Conservation (phyloP, 805 yeast species). For the Suhomyces sp. region DNA sequence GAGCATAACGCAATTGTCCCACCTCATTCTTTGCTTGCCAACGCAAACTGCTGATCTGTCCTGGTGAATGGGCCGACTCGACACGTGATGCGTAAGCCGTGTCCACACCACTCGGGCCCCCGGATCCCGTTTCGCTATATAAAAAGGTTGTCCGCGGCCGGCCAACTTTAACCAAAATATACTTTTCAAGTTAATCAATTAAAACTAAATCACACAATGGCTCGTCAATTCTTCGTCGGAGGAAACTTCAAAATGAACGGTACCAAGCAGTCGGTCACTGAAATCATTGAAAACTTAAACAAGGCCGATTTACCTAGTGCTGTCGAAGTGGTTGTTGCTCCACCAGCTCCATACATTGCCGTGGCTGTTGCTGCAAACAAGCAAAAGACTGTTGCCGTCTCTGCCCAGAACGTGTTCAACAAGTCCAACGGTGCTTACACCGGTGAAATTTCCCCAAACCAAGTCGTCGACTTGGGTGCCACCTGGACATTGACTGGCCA, state of each 20-base stretch:
- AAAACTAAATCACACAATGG: slow-evolving; percentile 39
- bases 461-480: slow-evolving; percentile 87
- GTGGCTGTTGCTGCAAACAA: slow-evolving; percentile 67
- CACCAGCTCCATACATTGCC: slow-evolving; percentile 90
- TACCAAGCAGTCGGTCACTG: slow-evolving; percentile 76
- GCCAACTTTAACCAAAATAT: neutral
- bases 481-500: slow-evolving; percentile 96
- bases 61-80: neutral
- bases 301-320: slow-evolving; percentile 66
- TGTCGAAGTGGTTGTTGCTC: slow-evolving; percentile 93
- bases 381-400: slow-evolving; percentile 70
- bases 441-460: slow-evolving; percentile 90
- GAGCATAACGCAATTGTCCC: too few species aligned
- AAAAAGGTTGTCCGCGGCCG: slow-evolving; percentile 1
- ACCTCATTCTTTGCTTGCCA: neutral
- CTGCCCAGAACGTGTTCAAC: slow-evolving; percentile 88
- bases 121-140: slow-evolving; percentile 1
- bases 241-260: slow-evolving; percentile 99
- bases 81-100: neutral
- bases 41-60: neutral
- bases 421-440: slow-evolving; percentile 96
- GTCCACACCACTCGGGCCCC: slow-evolving; percentile 1
- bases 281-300: slow-evolving; percentile 83
- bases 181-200: slow-evolving; percentile 2
- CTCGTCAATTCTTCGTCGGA: slow-evolving; percentile 95